Percentiles rank a stretch among this genome's conserved stretches.
Evolutionary conservation across 768 basidiomycete species (phyloP).

Genomic region (Pulveroboletus sp.): DNA sequence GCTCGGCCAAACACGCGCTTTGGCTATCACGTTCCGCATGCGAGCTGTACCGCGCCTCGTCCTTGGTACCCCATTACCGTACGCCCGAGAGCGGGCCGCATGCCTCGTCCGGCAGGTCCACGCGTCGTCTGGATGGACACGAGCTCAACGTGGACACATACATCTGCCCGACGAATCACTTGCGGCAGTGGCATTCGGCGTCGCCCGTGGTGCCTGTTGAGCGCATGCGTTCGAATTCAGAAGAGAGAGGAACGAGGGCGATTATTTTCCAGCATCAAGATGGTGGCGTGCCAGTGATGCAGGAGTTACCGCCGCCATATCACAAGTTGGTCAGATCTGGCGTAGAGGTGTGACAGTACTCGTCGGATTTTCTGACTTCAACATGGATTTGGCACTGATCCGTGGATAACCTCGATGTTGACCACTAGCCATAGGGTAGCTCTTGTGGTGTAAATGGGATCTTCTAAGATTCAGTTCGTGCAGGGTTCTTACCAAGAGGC

Average conservation of each 20-base stretch:
- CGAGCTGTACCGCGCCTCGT: slow-evolving; percentile 17
- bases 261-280: slow-evolving; percentile 18
- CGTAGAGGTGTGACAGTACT: neutral
- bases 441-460: neutral
- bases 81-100: neutral
- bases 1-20: slow-evolving; percentile 9
- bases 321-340: slow-evolving; percentile 9
- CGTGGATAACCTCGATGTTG: neutral
- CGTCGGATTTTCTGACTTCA: neutral
- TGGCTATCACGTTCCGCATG: slow-evolving; percentile 23
- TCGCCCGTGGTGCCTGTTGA: slow-evolving; percentile 6
- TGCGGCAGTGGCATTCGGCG: slow-evolving; percentile 24
- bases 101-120: neutral
- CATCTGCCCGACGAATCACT: slow-evolving; percentile 5
- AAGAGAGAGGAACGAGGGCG: neutral
- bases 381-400: neutral
- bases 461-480: neutral
- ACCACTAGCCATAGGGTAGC: neutral
- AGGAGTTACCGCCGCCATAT: slow-evolving; percentile 28
- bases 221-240: neutral
- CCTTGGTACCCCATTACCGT: neutral
- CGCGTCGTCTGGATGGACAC: neutral
- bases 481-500: neutral
- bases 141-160: neutral
- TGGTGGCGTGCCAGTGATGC: slow-evolving; percentile 11